Base-by-base conservation (phyloP, 2,329 filamentous ascomycete genomes). In the Paracamarosporium sp. region DNA sequence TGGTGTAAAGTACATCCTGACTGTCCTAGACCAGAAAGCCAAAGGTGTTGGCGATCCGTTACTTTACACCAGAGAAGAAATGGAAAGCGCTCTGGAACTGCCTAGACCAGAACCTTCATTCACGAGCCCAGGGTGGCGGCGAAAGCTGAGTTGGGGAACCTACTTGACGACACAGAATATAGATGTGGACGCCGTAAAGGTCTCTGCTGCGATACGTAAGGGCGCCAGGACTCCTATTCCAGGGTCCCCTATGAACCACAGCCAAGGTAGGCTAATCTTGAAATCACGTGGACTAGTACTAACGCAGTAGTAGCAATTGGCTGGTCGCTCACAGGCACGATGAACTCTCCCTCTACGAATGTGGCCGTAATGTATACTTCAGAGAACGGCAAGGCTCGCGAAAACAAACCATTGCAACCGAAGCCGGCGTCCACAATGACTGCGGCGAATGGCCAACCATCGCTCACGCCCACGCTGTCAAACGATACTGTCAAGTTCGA, bases 241-340 rank as follows among this genome's bases (percentile, higher is more conserved):
- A 44, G 77, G 76, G 25, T 83, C 81, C n/a, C 81, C 82, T 2
- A 77, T 76, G 61, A 80, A 83, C 58, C 76, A 81, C 9, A 81
- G 78, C 65, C 83, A 85, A 79, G 82, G 72, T 86, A 68, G 50
- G 66, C 61, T 25, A 20, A 33, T 46, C 5, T 6, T 47, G 30
- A 8, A 22, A 6, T 40, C 17, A 28, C 13, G 2, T 50, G 13
- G 5, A 33, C 4, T 20, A 50, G 25, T 12, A 45, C 64, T 71
- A 50, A 72, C 50, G 17, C 50, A 33, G 22, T 30, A 12, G 56
- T 56, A 84, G 85, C 86, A 0, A 91, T 96, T 57, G 92, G 91
- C 1, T 96, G 91, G 90, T 93, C 91, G 7, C 79, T 96, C n/a
- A 92, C 92, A 0, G 92, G 92, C 13, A 94, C 90, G 1, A 93